Percentiles rank a stretch among this genome's conserved stretches.
These are phyloP conservation scores for Alternaria alternata DNA, from an alignment of 2,329 filamentous ascomycete genomes.

Conservation along the genomic window DNA sequence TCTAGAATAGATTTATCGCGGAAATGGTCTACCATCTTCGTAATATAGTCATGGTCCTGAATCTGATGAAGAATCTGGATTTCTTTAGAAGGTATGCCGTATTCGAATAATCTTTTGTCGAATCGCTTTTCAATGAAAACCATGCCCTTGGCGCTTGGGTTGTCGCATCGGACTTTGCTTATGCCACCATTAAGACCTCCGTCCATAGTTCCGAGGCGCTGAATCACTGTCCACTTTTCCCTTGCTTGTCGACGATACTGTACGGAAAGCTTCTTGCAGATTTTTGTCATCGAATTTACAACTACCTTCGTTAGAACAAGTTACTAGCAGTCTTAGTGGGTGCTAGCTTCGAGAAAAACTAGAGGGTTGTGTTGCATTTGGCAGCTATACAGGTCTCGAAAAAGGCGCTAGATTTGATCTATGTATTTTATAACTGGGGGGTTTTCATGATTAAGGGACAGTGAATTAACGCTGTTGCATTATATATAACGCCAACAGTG, in stretches of 20 bases:
- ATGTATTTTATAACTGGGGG: background rate
- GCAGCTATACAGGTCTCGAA: background rate
- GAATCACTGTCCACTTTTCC: conserved; percentile 3
- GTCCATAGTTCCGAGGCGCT: conserved; percentile 8
- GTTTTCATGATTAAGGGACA: background rate
- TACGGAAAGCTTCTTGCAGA: conserved; percentile 9
- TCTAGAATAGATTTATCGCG: conserved; percentile 5
- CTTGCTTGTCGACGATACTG: background rate
- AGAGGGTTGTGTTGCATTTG: background rate
- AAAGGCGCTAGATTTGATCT: background rate
- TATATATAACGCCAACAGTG: background rate
- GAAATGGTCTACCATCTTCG: conserved; percentile 24
- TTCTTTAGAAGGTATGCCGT: conserved; percentile 14
- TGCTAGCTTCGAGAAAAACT: background rate
- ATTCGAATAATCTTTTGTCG: background rate
- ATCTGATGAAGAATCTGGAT: conserved; percentile 22
- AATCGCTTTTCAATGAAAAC: conserved; percentile 29
- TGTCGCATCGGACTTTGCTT: background rate
- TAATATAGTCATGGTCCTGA: conserved; percentile 15
- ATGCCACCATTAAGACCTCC: conserved; percentile 22
- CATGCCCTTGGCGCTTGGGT: conserved; percentile 8
- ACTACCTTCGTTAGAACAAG: background rate
- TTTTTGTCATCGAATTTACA: background rate
- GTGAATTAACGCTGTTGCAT: background rate
- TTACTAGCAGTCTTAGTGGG: background rate